These are phyloP conservation scores for Scedosporium aurantiacum DNA, from an alignment of 2,329 filamentous ascomycete species.

Conservation along the genomic window DNA sequence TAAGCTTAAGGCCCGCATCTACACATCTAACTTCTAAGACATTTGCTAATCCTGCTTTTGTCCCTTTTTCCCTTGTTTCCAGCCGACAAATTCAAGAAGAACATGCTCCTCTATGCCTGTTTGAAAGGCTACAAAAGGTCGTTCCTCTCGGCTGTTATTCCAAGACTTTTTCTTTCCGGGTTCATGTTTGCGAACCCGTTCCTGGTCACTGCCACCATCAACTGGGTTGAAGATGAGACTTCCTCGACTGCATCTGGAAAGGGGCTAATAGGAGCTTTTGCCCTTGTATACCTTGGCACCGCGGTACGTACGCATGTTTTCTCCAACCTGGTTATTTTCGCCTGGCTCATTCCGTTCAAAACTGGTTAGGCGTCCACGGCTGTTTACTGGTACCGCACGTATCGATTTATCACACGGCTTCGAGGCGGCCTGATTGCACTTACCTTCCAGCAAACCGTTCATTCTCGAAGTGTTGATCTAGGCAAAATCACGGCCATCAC, in stretches of 20 bases:
- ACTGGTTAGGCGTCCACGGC: conserved; percentile 16
- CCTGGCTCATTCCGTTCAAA: background rate
- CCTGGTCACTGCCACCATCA: conserved; percentile 26
- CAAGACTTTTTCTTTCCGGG: conserved; percentile 24
- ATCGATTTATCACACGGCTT: conserved; percentile 20
- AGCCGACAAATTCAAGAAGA: conserved; percentile 9
- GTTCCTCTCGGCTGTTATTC: conserved; percentile 21
- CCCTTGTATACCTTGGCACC: conserved; percentile 28
- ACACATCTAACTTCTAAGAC: background rate
- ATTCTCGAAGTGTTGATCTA: conserved; percentile 19
- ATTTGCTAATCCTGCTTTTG: conserved; percentile 1
- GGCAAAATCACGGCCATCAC: conserved; percentile 31
- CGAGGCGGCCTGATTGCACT: conserved; percentile 21
- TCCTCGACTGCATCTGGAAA: conserved; percentile 22
- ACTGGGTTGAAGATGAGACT: conserved; percentile 15
- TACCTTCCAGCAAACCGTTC: conserved; percentile 22
- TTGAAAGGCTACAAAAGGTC: conserved; percentile 18
- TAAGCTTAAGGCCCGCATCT: background rate
- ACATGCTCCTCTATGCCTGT: conserved; percentile 16
- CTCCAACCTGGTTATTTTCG: background rate
- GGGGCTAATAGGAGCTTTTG: conserved; percentile 29
- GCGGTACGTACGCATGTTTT: conserved; percentile 16
- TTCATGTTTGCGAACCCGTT: conserved; percentile 29
- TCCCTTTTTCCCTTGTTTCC: background rate
- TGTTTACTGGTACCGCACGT: conserved; percentile 27